Percentiles rank a stretch among this genome's conserved stretches.
These are phyloP conservation scores for Psilocybe sp. DNA, from an alignment of 768 basidiomycete species.

Conservation along the genomic window DNA sequence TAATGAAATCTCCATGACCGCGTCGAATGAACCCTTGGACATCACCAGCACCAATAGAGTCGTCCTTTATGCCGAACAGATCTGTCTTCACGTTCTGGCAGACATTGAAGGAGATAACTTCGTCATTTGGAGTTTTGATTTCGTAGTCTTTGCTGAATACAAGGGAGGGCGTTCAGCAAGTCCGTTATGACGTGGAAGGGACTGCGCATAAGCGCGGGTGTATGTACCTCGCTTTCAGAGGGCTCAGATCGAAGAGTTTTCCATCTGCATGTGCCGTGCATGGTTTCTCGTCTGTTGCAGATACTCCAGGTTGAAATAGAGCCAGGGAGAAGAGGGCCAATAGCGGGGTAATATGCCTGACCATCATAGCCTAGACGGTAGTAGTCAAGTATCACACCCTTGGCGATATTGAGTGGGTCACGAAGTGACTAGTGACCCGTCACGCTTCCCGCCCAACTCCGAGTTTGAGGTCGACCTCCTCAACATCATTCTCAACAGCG, in stretches of 20 bases:
- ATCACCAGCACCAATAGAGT: constrained; percentile 42
- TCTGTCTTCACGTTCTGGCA: constrained; percentile 59
- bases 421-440: constrained; percentile 15
- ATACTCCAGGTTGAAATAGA: constrained; percentile 5
- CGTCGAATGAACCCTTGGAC: constrained; percentile 63
- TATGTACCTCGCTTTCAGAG: constrained; percentile 55
- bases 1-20: constrained; percentile 65
- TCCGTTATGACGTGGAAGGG: constrained; percentile 3
- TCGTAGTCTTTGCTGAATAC: constrained; percentile 61
- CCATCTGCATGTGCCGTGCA: constrained; percentile 58
- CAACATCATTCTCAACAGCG: constrained; percentile 26
- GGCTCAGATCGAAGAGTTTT: constrained; percentile 65
- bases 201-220: neutral
- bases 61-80: constrained; percentile 54
- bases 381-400: constrained; percentile 5
- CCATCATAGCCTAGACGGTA: constrained; percentile 4
- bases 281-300: constrained; percentile 44
- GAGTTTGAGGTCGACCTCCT: constrained; percentile 16
- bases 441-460: constrained; percentile 37
- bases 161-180: constrained; percentile 9
- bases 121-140: constrained; percentile 44
- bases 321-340: constrained; percentile 9
- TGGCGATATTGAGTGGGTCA: constrained; percentile 9
- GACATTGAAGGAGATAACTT: constrained; percentile 56
- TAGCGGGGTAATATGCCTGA: neutral